A percentile compares a stretch with the other conserved stretches of the same genome.
Evolutionary conservation across 163 green algal species (phyloP).

Genomic region (Chlamydomonas reinhardtii): DNA sequence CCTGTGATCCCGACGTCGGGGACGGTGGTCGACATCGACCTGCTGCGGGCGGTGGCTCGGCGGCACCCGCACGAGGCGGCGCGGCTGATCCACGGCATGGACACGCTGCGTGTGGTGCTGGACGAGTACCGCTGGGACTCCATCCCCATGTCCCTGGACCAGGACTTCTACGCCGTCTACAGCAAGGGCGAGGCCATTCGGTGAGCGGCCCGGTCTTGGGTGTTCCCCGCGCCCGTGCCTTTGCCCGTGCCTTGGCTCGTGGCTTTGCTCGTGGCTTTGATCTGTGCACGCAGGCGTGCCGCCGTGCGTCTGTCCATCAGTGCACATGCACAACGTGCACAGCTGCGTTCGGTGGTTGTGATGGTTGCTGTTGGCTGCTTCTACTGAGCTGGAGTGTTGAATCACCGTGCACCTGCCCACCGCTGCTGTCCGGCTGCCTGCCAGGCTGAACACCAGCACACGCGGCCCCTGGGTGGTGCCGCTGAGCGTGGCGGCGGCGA

Average conservation of each 20-base stretch:
- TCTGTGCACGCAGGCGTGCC: too few relatives aligned
- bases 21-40: conserved; percentile 32
- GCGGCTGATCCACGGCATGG: conserved; percentile 27
- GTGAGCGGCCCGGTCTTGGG: background rate
- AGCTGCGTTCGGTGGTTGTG: too few relatives aligned
- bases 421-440: too few relatives aligned
- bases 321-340: too few relatives aligned
- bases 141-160: conserved; percentile 43
- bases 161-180: conserved; percentile 34
- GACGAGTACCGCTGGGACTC: conserved; percentile 26
- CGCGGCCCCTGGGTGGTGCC: conserved; percentile 5
- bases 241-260: too few relatives aligned
- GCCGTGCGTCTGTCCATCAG: too few relatives aligned
- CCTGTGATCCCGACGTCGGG: background rate
- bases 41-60: conserved; percentile 21
- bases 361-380: too few relatives aligned
- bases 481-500: conserved; percentile 8
- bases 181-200: background rate
- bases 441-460: background rate
- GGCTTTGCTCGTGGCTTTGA: too few relatives aligned
- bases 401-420: too few relatives aligned
- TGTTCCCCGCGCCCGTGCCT: too few relatives aligned
- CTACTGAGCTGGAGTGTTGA: too few relatives aligned
- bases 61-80: conserved; percentile 40
- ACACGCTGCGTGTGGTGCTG: conserved; percentile 30